Evolutionary conservation across 352 stramenopile genomes (phyloP), one percentile per base, ranked within the genome.

Genomic region (Pseudoperonospora humuli): DNA sequence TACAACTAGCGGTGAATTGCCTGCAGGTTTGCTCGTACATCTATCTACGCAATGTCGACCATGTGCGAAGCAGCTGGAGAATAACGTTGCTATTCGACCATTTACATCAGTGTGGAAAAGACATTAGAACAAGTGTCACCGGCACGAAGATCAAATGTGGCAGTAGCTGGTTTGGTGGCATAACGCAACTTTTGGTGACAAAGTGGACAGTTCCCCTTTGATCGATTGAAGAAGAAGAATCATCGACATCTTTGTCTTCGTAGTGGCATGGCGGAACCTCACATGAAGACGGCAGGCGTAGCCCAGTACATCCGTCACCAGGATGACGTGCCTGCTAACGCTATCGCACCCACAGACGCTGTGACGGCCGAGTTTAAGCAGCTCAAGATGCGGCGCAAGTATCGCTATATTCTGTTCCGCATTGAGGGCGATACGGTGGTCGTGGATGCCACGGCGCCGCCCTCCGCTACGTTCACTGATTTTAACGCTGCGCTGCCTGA

Each of bases 341-440:
- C 81, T 27, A 90, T 93, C 53, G 61, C 70, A 4, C 81, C 76
- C 23, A 75, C 75, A 0, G 64, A 67, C 2, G 65, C 72, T 5
- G 75, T 86, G 20, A 36, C 70, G 34, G 48, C 57, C 6, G 76
- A 86, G 48, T 95, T 93, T 54, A 84, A 87, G 55, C 73, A 84
- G 57, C 75, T 95, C 54, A 95, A 95, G 64, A 90, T 95, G 75
- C 70, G 76, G 3, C 78, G 83, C 59, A 83, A 88, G 56, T 77
- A 88, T 54, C 83, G 83, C 57, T 95, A 70, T 45, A 61, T 93
- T 37, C 45, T 95, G 32, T 87, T 89, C 55, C 73, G 75, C 47
- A 93, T 95, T 54, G 76, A 91, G 23, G 74, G 56, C 17, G 68
- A 75, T 24, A 61, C 80, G 23, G 71, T 95, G 33, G 50, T 78